Percentiles rank a stretch among this genome's conserved stretches.
phyloP scores from a whole-genome alignment of 2,329 filamentous ascomycete species.

The Madurella fahalii region DNA sequence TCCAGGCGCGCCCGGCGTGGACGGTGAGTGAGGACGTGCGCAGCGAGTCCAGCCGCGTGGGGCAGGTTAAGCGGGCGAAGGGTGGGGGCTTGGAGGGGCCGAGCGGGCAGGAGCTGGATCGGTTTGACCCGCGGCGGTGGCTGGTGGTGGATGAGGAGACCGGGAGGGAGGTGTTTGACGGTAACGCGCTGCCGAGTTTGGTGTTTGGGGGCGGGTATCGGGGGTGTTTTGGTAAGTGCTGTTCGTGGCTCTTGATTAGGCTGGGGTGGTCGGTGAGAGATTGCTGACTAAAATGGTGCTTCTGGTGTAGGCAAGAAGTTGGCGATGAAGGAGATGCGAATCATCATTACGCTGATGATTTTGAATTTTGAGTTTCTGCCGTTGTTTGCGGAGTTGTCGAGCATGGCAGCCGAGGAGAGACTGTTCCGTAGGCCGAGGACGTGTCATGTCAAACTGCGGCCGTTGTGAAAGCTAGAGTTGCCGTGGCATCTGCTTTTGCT shows the following conservation, averaged over 20 bases:
- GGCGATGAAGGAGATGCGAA: slow-evolving; percentile 16
- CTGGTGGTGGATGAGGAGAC: slow-evolving; percentile 26
- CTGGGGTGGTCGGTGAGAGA: too few species aligned
- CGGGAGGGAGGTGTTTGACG: slow-evolving; percentile 30
- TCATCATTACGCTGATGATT: slow-evolving; percentile 15
- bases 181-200: slow-evolving; percentile 31
- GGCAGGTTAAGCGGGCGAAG: too few species aligned
- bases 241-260: too few species aligned
- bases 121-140: slow-evolving; percentile 39
- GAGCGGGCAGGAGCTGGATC: slow-evolving; percentile 15
- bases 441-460: slow-evolving; percentile 2
- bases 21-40: too few species aligned
- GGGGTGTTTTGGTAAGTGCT: slow-evolving; percentile 32
- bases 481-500: too few species aligned
- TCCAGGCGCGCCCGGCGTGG: too few species aligned
- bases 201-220: slow-evolving; percentile 34
- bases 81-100: slow-evolving; percentile 13
- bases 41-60: too few species aligned
- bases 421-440: slow-evolving; percentile 5
- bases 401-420: slow-evolving; percentile 4
- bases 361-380: slow-evolving; percentile 17
- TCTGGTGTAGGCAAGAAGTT: slow-evolving; percentile 11
- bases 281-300: too few species aligned
- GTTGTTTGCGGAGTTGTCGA: slow-evolving; percentile 3
- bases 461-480: neutral